Evolutionary conservation across 192 early-diverging fungal genomes (phyloP), one percentile per base, ranked within the genome.

Genomic region (Coemansia aciculifera): DNA sequence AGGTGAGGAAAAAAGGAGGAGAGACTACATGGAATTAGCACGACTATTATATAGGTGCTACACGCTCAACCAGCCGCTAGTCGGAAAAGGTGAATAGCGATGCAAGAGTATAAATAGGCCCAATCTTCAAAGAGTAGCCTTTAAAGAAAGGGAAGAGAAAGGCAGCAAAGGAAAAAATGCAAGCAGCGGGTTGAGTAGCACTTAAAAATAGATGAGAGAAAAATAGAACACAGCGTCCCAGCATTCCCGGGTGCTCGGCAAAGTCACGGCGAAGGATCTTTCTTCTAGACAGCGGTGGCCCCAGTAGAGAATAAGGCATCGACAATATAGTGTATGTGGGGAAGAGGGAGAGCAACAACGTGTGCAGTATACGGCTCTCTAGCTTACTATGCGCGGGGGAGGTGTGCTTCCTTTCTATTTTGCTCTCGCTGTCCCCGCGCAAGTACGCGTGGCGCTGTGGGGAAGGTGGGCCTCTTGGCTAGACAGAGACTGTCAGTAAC

Each of bases 221-320:
- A 54, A 57, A 57, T 57, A 57, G 54, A 57, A n/a, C 31, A 29
- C 32, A 34, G 12, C 9, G 49, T 10, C 21, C 21, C 49, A 52
- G 49, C 54, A 57, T 57, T 52, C 49, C 54, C 54, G 54, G 2
- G 54, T 32, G 31, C 54, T 17, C 54, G 54, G 54, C 54, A 32
- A 57, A 32, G 54, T 32, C 54, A 57, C 29, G 29, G 54, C 29
- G 6, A 32, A 34, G 15, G 5, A 8, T 9, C 54, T 49, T 11
- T 15, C 29, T 29, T 57, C 24, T n/a, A 5, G 27, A 27, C 51
- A 54, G 51, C 10, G 51, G 51, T 23, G 46, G 12, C 10, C 51
- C 29, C 24, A 11, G 23, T 19, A 29, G 13, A 29, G 11, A 27
- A 13, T 13, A 24, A 24, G 9, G 27, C 19, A 15, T 54, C 46